Base-by-base conservation (phyloP, 2,329 filamentous ascomycete species). In the Thermothelomyces thermophilus region DNA sequence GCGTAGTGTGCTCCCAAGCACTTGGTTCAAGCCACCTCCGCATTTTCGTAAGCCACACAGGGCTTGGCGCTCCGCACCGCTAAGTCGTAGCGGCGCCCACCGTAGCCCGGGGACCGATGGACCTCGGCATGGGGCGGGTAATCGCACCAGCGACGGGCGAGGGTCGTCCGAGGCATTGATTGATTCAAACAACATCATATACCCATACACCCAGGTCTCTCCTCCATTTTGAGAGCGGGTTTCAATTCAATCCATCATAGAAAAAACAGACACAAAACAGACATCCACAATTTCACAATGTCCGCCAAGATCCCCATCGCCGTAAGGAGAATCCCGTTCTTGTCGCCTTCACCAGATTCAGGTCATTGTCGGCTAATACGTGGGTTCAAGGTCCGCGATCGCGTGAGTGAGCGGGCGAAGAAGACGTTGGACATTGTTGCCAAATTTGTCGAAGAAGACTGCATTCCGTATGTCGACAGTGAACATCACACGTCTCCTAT, bases 361-460 rank as follows among this genome's bases (percentile, higher is more conserved):
- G 16, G 19, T 10, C 8, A 17, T 33, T 37, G 26, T 39, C 41
- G 20, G 33, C 54, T 54, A 34, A 56, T 26, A 48, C n/a, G 22
- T 24, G 9, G 17, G 10, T 22, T 40, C 13, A 48, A 67, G 64
- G 62, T 63, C 31, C 58, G 61, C 20, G 63, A 75, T 61, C 74
- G 76, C 67, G 87, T 96, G 59, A 94, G 88, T 71, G 89, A 94
- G 53, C 77, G 81, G 63, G 90, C 90, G 46, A 87, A 85, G 72
- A 83, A 86, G 75, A 87, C 86, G 26, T 74, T 96, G 58, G 90
- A 96, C 64, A 66, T 89, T 57, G 87, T 98, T 59, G 88, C 91
- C 74, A 89, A 90, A 69, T 98, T 98, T 63, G 93, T 98, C 60
- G 87, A 97, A 66, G 90, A 95, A 70, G 90, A 95, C 75, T 98